These are phyloP conservation scores for Pseudozyma pruni DNA, from an alignment of 1,284 basidiomycete genomes.

Conservation along the genomic window DNA sequence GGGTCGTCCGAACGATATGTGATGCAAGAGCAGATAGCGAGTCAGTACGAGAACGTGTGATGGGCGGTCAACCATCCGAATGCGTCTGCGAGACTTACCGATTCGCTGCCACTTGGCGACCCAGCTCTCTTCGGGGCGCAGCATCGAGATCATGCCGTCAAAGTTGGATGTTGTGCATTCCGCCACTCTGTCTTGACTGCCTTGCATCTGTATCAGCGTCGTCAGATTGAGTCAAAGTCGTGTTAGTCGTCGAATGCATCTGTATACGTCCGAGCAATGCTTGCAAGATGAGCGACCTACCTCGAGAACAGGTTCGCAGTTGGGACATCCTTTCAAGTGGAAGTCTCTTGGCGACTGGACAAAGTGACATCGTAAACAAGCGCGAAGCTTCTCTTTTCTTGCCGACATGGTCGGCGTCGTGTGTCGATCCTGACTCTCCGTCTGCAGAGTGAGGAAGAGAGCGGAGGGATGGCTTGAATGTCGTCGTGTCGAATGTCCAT, in stretches of 20 bases:
- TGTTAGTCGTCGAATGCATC: not conserved
- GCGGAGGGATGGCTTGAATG: not conserved
- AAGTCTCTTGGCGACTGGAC: constrained; percentile 88
- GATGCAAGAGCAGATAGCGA: not conserved
- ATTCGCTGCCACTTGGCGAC: constrained; percentile 73
- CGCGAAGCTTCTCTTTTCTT: constrained; percentile 74
- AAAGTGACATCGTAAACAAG: constrained; percentile 91
- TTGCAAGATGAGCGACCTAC: constrained; percentile 70
- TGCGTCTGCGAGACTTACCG: constrained; percentile 38
- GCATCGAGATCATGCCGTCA: constrained; percentile 89
- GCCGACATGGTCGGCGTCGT: constrained; percentile 34
- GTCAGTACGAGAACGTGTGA: too few species aligned
- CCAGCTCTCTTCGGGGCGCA: constrained; percentile 91
- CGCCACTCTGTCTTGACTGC: constrained; percentile 82
- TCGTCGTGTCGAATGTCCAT: not conserved
- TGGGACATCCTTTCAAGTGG: constrained; percentile 86
- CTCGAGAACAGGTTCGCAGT: constrained; percentile 94
- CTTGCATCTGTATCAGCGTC: constrained; percentile 80
- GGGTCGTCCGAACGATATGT: too few species aligned
- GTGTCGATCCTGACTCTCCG: not conserved
- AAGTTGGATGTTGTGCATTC: constrained; percentile 93
- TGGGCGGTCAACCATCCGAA: too few species aligned
- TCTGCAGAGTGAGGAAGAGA: not conserved
- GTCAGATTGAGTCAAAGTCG: too few species aligned
- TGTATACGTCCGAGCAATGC: not conserved